These are phyloP conservation scores for carrot (Daucus carota) DNA, from an alignment of 129 eudicot genomes.

Conservation along the genomic window DNA sequence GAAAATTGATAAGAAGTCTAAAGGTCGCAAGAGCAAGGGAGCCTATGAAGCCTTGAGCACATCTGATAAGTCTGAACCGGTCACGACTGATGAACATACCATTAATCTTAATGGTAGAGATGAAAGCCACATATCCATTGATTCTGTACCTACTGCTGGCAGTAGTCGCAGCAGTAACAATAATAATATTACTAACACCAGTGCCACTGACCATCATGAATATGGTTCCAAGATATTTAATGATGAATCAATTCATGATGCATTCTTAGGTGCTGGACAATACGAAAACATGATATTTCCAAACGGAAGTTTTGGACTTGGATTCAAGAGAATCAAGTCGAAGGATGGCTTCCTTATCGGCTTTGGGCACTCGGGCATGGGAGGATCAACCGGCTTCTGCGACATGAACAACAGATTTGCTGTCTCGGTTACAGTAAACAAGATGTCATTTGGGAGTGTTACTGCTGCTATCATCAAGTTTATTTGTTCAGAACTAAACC, in stretches of 20 bases:
- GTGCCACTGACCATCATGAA: background rate
- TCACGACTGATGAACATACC: conserved; percentile 10
- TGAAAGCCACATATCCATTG: conserved; percentile 11
- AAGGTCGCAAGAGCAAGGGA: conserved; percentile 22
- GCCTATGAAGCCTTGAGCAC: conserved; percentile 17
- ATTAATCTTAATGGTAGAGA: background rate
- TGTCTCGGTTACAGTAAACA: conserved; percentile 65
- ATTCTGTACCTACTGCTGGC: conserved; percentile 36
- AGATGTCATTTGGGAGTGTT: conserved; percentile 65
- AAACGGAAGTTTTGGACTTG: conserved; percentile 72
- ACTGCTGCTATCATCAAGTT: conserved; percentile 66
- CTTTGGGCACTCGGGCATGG: conserved; percentile 89
- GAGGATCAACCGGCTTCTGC: conserved; percentile 89
- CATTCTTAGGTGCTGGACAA: conserved; percentile 80
- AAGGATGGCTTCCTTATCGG: conserved; percentile 62
- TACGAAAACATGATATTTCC: conserved; percentile 44
- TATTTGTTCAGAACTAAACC: conserved; percentile 66
- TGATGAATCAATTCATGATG: conserved; percentile 60
- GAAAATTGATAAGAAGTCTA: conserved; percentile 29
- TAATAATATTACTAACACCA: background rate
- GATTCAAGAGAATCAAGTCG: conserved; percentile 51
- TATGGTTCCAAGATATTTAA: conserved; percentile 32
- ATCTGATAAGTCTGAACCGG: conserved; percentile 8
- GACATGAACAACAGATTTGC: conserved; percentile 70
- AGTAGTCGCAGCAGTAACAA: conserved; percentile 10